Evolutionary conservation across 306 rosid species (phyloP).

Genomic region (Trichosanthes truncata): DNA sequence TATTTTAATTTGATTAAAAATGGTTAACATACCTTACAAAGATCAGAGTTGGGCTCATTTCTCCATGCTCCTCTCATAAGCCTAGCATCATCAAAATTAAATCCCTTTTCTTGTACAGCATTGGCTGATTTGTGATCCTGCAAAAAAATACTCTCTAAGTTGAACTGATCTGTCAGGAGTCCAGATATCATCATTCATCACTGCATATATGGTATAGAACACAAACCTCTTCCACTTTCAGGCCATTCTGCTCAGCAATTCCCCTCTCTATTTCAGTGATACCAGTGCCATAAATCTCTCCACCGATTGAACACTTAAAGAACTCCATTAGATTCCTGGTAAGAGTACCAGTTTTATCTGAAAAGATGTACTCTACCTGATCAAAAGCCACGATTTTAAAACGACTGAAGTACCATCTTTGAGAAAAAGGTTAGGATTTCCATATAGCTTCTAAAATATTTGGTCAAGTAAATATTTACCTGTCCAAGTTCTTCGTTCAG

Average conservation of each 20-base stretch:
- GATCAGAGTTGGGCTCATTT: conserved; percentile 87
- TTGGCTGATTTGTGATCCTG: conserved; percentile 48
- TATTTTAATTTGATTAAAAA: neutral
- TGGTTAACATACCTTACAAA: conserved; percentile 51
- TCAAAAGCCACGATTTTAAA: conserved; percentile 14
- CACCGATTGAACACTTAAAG: conserved; percentile 98
- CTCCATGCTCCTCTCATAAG: conserved; percentile 97
- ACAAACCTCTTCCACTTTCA: conserved; percentile 45
- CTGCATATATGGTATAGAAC: neutral
- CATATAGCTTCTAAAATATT: neutral
- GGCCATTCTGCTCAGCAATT: conserved; percentile 60
- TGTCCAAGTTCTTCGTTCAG: conserved; percentile 98
- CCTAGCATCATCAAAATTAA: conserved; percentile 80
- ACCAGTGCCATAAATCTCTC: conserved; percentile 84
- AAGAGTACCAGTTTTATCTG: conserved; percentile 97
- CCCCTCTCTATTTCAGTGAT: conserved; percentile 90
- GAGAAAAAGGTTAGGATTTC: neutral
- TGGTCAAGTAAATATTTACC: conserved; percentile 31
- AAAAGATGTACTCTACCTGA: conserved; percentile 96
- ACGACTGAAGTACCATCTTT: conserved; percentile 1
- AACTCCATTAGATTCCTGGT: conserved; percentile 98
- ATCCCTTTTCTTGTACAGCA: conserved; percentile 67
- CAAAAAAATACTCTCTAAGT: neutral
- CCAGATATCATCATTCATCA: neutral
- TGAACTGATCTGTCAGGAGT: neutral